Base-by-base conservation (phyloP, 2,329 filamentous ascomycete species). In the Alternaria arbusti region DNA sequence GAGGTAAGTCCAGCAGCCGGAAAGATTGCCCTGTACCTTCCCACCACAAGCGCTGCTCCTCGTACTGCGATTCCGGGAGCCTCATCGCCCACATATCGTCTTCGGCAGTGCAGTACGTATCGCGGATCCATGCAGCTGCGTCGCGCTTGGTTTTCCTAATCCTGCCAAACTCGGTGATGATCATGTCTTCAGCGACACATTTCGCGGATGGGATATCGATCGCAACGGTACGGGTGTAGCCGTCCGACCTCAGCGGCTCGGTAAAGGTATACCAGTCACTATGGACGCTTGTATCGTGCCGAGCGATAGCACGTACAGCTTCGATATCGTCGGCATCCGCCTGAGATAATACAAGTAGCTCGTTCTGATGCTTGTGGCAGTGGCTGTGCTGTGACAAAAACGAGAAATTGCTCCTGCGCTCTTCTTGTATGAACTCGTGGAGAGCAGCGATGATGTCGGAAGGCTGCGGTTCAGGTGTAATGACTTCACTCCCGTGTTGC, bases 11-110 rank as follows among this genome's bases (percentile, higher is more conserved):
- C 1, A 71, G 26, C 2, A 72, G 26, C 6, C 25, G 40, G 47
- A 72, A 70, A 7, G 20, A 4, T 20, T 66, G 61, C 10, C 63
- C 67, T 6, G 54, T 72, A 8, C 28, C 51, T 1, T 52, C 12
- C 69, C 67, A 72, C 70, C 70, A 72, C 9, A 57, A 6, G 3
- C 17, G 15, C 23, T 66, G 68, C 32, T 71, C 67, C 6, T 66
- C 63, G 44, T 62, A 57, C 23, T 70, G 66, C 25, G 50, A 13
- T 4, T 63, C 40, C 1, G 45, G 13, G 25, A 63, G 65, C 17
- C 56, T 60, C 63, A 62, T 60, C 13, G 45, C 54, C 28, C 49
- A 63, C 7, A 26, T 46, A 8, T 61, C 49, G 3, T 52, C 30
- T 13, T 61, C 56, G 11, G 67, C 32, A 25, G 60, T 66, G 20